Conservation (phyloP, 176 grass and related monocot genomes). For the Carex scoparia region DNA sequence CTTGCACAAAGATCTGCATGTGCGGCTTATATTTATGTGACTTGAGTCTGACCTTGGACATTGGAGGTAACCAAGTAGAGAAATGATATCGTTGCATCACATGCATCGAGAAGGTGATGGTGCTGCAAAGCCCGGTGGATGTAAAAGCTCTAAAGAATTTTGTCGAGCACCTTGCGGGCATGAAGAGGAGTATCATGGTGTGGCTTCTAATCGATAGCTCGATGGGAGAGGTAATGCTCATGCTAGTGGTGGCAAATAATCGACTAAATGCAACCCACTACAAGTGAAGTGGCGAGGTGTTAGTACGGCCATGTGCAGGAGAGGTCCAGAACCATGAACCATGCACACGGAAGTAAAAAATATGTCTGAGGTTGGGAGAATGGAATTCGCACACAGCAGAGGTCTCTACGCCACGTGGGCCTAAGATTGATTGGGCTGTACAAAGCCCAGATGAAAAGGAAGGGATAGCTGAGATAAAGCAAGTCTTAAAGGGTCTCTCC, state of each 20-base stretch:
- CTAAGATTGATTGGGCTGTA: neutral
- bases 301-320: neutral
- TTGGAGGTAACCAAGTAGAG: neutral
- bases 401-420: too few species aligned
- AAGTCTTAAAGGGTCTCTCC: too few species aligned
- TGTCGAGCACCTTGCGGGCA: slow-evolving; percentile 1
- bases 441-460: neutral
- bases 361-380: too few species aligned
- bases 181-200: neutral
- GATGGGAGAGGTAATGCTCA: neutral
- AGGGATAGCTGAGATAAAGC: too few species aligned
- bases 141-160: neutral
- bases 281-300: neutral
- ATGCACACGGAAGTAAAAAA: neutral
- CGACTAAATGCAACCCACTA: neutral
- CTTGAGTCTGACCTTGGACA: neutral
- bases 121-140: neutral
- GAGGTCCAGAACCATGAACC: neutral
- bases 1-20: neutral
- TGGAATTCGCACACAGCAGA: too few species aligned
- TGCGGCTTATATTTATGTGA: neutral
- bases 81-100: neutral
- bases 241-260: neutral
- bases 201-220: neutral
- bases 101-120: neutral